Evolutionary conservation across 169 alveolate species (phyloP), one percentile per base, ranked within the genome.

Genomic region (Neospora caninum): DNA sequence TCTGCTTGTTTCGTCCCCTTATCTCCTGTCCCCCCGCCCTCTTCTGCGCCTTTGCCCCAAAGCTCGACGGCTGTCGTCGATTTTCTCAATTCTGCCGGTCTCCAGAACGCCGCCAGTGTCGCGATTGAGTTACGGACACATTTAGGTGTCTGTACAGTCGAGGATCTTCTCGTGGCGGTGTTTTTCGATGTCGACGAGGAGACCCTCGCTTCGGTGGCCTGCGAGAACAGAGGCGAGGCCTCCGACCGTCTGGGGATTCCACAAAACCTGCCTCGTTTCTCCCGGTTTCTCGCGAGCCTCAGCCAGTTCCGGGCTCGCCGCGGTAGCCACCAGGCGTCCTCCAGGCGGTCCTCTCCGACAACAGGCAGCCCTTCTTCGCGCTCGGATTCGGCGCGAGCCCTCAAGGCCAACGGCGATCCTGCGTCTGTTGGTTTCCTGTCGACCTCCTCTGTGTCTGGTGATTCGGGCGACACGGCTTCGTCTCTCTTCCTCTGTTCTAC

Each of bases 111-210:
- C 20, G 64, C 89, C 27, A 16, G 36, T 41, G 34, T 41, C n/a
- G 67, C 89, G 34, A 42, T 42, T 27, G 41, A 16, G 69, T 29
- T 82, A 67, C 89, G 89, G 6, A 36, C 53, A 0, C 1, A 38
- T 0, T 22, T 27, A 9, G 89, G 89, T 25, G 89, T 82, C n/a
- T 42, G 2, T 31, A 39, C 89, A 20, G 69, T 82, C 67, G 89
- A 82, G 36, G 89, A 82, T 41, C 89, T 82, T 20, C 89, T 82
- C 41, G 64, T 82, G 89, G 89, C 89, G n/a, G 89, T 82, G 69
- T 38, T 82, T 13, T 16, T 38, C 89, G 89, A 43, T 6, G 67
- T 42, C 27, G 89, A 43, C 67, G 64, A 25, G 54, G 89, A 31
- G 54, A 41, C 38, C 69, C 20, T 31, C 84, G 80, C 80, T 34